A percentile compares a stretch with the other conserved stretches of the same genome.
These are phyloP conservation scores for Suillus sp. DNA, from an alignment of 768 basidiomycete species.

Conservation along the genomic window DNA sequence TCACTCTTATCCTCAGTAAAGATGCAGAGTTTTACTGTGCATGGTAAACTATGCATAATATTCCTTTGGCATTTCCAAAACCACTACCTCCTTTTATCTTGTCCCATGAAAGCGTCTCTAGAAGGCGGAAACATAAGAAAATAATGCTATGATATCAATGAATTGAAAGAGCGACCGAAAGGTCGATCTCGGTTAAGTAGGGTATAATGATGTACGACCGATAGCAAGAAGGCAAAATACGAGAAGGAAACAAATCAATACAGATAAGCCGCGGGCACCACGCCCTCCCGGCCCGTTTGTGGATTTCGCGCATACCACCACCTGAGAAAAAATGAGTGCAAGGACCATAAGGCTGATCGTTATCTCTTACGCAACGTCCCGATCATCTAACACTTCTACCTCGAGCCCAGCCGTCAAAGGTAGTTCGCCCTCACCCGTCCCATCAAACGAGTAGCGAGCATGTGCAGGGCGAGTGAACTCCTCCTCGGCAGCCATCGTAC, in stretches of 20 bases:
- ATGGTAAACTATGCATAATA: slow-evolving; percentile 10
- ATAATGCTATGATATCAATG: slow-evolving; percentile 28
- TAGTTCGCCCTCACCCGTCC: slow-evolving; percentile 76
- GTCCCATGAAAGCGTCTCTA: slow-evolving; percentile 7
- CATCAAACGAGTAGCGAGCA: slow-evolving; percentile 84
- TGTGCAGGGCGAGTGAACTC: slow-evolving; percentile 75
- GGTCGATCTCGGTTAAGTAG: slow-evolving; percentile 42
- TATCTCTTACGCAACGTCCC: slow-evolving; percentile 70
- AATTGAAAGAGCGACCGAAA: slow-evolving; percentile 36
- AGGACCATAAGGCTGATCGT: too few relatives aligned
- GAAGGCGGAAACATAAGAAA: slow-evolving; percentile 21
- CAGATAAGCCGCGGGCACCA: slow-evolving; percentile 90
- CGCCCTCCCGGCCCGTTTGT: slow-evolving; percentile 79
- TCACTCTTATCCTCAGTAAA: slow-evolving; percentile 25
- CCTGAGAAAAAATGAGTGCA: slow-evolving; percentile 41
- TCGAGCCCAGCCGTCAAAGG: slow-evolving; percentile 67
- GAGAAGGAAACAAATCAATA: slow-evolving; percentile 53
- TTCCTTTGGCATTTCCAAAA: not conserved
- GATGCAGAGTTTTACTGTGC: not conserved
- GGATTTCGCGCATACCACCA: slow-evolving; percentile 95
- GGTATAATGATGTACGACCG: slow-evolving; percentile 36
- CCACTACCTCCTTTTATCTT: not conserved
- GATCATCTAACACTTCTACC: slow-evolving; percentile 77
- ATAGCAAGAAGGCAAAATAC: slow-evolving; percentile 32
- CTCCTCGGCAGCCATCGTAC: slow-evolving; percentile 58